Conservation (phyloP, 2,329 filamentous ascomycete genomes). For the Didymella arachidicola region DNA sequence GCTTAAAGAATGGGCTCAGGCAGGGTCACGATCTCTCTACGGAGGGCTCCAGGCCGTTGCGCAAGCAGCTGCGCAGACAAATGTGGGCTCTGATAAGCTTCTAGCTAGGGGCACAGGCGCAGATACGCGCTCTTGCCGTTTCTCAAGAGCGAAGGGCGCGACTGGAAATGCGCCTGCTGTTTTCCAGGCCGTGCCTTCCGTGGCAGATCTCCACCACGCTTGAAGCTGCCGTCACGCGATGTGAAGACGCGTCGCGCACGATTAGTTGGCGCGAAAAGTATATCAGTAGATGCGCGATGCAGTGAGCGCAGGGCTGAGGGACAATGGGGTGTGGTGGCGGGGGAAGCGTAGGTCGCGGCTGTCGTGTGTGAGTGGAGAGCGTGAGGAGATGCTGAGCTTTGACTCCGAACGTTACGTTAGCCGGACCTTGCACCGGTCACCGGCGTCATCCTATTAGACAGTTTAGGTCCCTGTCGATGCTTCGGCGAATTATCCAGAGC, state of each 20-base stretch:
- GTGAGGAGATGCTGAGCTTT: slow-evolving; percentile 40
- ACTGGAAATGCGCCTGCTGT: slow-evolving; percentile 31
- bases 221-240: slow-evolving; percentile 27
- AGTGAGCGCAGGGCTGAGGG: slow-evolving; percentile 20
- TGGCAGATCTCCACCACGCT: slow-evolving; percentile 26
- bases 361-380: slow-evolving; percentile 43
- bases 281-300: slow-evolving; percentile 20
- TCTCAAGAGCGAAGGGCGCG: slow-evolving; percentile 28
- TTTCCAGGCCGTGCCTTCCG: slow-evolving; percentile 32
- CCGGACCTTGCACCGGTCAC: slow-evolving; percentile 10
- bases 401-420: slow-evolving; percentile 19
- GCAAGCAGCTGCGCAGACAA: slow-evolving; percentile 32
- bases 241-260: slow-evolving; percentile 20
- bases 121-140: slow-evolving; percentile 26
- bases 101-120: slow-evolving; percentile 40
- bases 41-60: slow-evolving; percentile 36
- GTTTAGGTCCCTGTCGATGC: slow-evolving; percentile 9
- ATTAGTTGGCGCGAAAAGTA: slow-evolving; percentile 5
- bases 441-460: slow-evolving; percentile 28
- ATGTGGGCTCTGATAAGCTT: slow-evolving; percentile 29
- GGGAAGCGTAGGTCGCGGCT: slow-evolving; percentile 28
- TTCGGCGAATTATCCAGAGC: slow-evolving; percentile 9
- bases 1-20: slow-evolving; percentile 45
- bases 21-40: slow-evolving; percentile 50
- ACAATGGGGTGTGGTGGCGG: slow-evolving; percentile 25